Base-by-base conservation (phyloP, 2,329 filamentous ascomycete genomes). In the Penicillium brevicompactum region DNA sequence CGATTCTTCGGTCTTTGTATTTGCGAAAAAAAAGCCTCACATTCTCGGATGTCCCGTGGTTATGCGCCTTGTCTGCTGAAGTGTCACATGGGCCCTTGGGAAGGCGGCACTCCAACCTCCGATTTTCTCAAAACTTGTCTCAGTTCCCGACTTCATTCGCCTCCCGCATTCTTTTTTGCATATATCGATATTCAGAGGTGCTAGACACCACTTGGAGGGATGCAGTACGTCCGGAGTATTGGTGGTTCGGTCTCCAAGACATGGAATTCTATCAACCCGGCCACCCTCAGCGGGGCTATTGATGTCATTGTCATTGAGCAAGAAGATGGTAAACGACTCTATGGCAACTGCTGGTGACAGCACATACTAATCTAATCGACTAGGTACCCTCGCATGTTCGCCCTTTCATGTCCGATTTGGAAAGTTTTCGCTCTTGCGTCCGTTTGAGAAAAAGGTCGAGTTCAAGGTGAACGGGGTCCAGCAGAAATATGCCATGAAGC, bases 191-290 rank as follows among this genome's bases (percentile, higher is more conserved):
- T 14, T 55, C 43, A 37, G 54, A 62, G 59, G 62, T 54, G 52
- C 50, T 51, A 52, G 52, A 58, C 44, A 60, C 49, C 49, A 55
- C 51, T 43, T 58, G 59, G 62, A 67, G 70, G 80, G 74, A 97
- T 97, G 94, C 92, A 97, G 82, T 97, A 97, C 89, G 92, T 97
- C 65, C 86, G 94, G 66, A 96, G 92, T 70, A 85, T 97, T 67
- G 94, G 91, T 76, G 92, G 92, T 73, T 95, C 92, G 49, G 93
- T 99, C 68, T 96, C 92, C 67, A 97, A 94, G 79, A 93, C 94
- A 75, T 99, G 94, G 94, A 99, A 99, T 77, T 97, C 92, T 24
- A 96, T 99, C 82, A 99, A 99, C 76, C 94, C 94, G 48, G 92
- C 94, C 43, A 99, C 94, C 11, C 85, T 99, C 54, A 96, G 91